Base-by-base conservation (phyloP, 1,284 basidiomycete genomes). In the Sparassis latifolia region DNA sequence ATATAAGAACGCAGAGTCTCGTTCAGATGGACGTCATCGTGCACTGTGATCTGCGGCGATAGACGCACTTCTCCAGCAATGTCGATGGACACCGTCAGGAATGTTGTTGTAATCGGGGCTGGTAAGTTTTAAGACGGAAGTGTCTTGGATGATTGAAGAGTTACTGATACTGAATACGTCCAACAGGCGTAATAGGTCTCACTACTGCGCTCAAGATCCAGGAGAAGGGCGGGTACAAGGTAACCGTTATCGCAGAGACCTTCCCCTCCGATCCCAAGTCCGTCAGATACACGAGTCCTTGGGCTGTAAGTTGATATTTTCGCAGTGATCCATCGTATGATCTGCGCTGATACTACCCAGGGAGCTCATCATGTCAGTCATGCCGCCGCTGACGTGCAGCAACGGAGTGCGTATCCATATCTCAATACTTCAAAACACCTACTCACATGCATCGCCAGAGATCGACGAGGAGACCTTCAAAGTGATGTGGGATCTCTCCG, bases 391-490 rank as follows among this genome's bases (percentile, higher is more conserved):
- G 78, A 84, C 55, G 63, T 59, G 2, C 66, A 67, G 30, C 79
- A 80, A 58, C 73, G 74, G 60, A 69, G 84, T 82, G 52, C 45
- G 73, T 42, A 35, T 32, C 42, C 27, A 48, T 20, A 20, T 20
- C 2, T 27, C 10, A 27, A 10, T 5, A 33, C 45, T 30, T 10
- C 28, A 42, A 31, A 33, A 6, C 9, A 5, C 6, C 35, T 45
- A 4, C 33, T 42, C 20, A 37, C 5, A 29, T 2, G 39, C 32
- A 4, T 20, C 28, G 20, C 20, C 45, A 89, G 86, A 70, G n/a
- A 71, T 88, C 49, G 86, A 90, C 60, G 67, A 74, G 52, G 83
- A 82, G 51, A 90, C 89, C 0, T 90, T 91, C 66, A 62, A 78
- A 20, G 73, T 67, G 2, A 80, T 91, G 75, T 89, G 85, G 84